Conservation (phyloP, 768 basidiomycete genomes). For the Ephemerocybe angulata region DNA sequence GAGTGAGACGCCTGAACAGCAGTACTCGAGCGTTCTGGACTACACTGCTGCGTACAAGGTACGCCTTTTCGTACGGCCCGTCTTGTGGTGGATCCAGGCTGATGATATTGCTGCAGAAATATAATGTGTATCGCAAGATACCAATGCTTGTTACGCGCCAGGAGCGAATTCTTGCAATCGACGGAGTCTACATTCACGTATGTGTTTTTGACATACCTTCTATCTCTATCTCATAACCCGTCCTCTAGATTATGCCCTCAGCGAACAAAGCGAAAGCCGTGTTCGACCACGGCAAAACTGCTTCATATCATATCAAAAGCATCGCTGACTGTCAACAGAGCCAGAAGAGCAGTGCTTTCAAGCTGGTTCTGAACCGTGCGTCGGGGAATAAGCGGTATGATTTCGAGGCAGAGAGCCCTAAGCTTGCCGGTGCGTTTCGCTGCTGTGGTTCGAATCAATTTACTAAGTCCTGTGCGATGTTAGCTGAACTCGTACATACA, state of each 20-base stretch:
- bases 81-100: neutral
- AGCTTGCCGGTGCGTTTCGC: slow-evolving; percentile 61
- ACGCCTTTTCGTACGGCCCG: slow-evolving; percentile 8
- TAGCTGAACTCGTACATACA: slow-evolving; percentile 76
- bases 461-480: neutral
- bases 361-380: slow-evolving; percentile 77
- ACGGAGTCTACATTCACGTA: slow-evolving; percentile 91
- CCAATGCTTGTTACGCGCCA: slow-evolving; percentile 91
- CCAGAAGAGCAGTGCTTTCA: slow-evolving; percentile 80
- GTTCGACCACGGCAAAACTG: slow-evolving; percentile 86
- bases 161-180: slow-evolving; percentile 88
- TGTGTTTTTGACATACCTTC: slow-evolving; percentile 17
- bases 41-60: slow-evolving; percentile 87
- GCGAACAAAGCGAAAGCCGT: slow-evolving; percentile 74
- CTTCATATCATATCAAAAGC: slow-evolving; percentile 88
- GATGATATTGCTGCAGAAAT: slow-evolving; percentile 57
- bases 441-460: neutral
- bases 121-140: slow-evolving; percentile 88
- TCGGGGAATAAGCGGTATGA: slow-evolving; percentile 88
- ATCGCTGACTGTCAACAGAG: slow-evolving; percentile 83
- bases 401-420: slow-evolving; percentile 90
- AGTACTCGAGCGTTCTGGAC: slow-evolving; percentile 64
- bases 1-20: slow-evolving; percentile 66
- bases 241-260: slow-evolving; percentile 78
- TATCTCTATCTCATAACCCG: neutral